Evolutionary conservation across 2,329 filamentous ascomycete genomes (phyloP).

Genomic region (Mollisia scopiformis): DNA sequence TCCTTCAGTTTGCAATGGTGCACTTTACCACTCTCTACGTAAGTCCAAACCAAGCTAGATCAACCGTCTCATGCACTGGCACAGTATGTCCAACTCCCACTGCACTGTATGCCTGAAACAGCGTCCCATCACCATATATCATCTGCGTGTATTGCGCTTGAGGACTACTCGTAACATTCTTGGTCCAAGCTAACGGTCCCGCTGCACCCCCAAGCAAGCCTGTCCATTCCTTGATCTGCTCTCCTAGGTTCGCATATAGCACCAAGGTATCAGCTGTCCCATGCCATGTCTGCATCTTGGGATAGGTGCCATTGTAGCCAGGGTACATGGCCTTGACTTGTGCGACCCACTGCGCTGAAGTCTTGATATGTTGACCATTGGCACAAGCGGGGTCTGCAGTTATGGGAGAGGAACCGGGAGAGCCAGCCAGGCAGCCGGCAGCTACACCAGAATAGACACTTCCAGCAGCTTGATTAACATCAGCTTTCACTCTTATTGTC

Average conservation of each 20-base stretch:
- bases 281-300: slow-evolving; percentile 33
- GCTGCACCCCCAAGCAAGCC: too few relatives aligned
- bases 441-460: slow-evolving; percentile 48
- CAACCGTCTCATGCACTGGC: background rate
- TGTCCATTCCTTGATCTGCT: slow-evolving; percentile 45
- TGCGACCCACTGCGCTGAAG: slow-evolving; percentile 51
- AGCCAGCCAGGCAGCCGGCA: slow-evolving; percentile 45
- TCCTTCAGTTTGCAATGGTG: too few relatives aligned
- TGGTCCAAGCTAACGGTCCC: too few relatives aligned
- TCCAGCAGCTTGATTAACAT: too few relatives aligned
- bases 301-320: slow-evolving; percentile 36
- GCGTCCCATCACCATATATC: background rate
- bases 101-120: background rate
- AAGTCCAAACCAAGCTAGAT: background rate
- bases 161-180: background rate
- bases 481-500: too few relatives aligned
- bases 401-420: too few relatives aligned
- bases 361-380: slow-evolving; percentile 27
- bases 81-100: background rate
- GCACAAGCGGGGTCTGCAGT: slow-evolving; percentile 53
- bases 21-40: too few relatives aligned
- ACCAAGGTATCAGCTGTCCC: slow-evolving; percentile 42
- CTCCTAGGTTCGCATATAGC: slow-evolving; percentile 43
- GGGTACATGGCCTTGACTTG: slow-evolving; percentile 46
- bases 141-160: background rate